Base-by-base conservation (phyloP, 1,284 basidiomycete species). In the Macrocybe sp. region DNA sequence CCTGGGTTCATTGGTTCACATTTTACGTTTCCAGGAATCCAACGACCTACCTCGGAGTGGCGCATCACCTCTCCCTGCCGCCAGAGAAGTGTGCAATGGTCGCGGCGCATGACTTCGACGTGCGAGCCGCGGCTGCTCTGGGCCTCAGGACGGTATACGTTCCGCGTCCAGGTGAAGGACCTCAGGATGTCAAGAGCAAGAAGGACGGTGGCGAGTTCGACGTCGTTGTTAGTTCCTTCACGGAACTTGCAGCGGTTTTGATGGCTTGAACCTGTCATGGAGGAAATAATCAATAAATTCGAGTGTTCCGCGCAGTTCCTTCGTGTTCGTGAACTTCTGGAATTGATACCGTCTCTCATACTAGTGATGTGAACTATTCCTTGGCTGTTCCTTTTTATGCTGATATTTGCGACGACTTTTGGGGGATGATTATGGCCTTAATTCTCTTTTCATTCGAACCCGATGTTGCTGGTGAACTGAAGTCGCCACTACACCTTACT, bases 121-220 rank as follows among this genome's bases (percentile, higher is more conserved):
- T 84, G 6, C 68, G 69, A 3, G 78, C 68, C 0, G 84, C 83
- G 0, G 72, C 71, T 1, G 59, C 57, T 0, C 62, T 71, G 6
- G 84, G 82, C 0, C 66, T 84, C 66, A 75, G 69, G 53, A 80
- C 79, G 0, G 61, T 83, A 1, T 85, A 81, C 47, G 66, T 84
- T 0, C 73, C 67, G 0, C 68, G 81, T 4, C 58, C 64, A 1
- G 64, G 67, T 0, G 79, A 83, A 52, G 22, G 22, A 22, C 22
- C 22, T 22, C 22, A 22, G 22, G 76, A 76, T 44, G 59, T 72
- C 32, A 71, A 67, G 49, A 60, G 55, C 39, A 78, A 75, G 56
- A 51, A 47, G 1, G 68, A 78, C 1, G 76, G 74, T 2, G 78
- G 77, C 0, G 68, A 69, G n/a, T 70, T 79, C 0, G 78, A 80